These are phyloP conservation scores for Neurospora hispaniola DNA, from an alignment of 495 filamentous ascomycete genomes.

Conservation along the genomic window DNA sequence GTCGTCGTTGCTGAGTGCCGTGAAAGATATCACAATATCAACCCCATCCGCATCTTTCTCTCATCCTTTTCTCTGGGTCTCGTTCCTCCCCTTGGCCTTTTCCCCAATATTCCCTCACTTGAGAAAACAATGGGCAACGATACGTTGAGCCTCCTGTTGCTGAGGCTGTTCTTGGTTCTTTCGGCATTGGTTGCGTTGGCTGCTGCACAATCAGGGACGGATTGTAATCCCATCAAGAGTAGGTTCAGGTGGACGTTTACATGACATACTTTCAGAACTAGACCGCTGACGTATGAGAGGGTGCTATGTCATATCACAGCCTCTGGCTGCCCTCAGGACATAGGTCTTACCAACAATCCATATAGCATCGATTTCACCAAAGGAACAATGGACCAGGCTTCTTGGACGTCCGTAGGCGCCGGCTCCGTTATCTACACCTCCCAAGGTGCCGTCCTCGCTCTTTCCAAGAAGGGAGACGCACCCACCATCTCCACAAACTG, in stretches of 20 bases:
- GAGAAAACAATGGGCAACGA: not conserved
- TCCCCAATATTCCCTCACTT: not conserved
- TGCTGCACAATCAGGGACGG: conserved; percentile 4
- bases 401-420: conserved; percentile 50
- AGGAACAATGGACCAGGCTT: conserved; percentile 44
- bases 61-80: not conserved
- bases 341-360: conserved; percentile 1
- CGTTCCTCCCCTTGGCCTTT: conserved; percentile 4
- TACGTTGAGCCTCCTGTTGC: not conserved
- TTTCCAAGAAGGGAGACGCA: conserved; percentile 60
- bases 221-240: conserved; percentile 9
- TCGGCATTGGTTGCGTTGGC: not conserved
- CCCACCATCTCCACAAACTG: conserved; percentile 59
- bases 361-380: conserved; percentile 52
- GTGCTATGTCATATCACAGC: not conserved
- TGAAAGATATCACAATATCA: not conserved
- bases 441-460: conserved; percentile 60
- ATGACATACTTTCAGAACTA: not conserved
- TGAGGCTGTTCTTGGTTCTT: not conserved
- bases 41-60: not conserved
- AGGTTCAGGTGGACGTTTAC: not conserved
- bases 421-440: conserved; percentile 44
- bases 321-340: conserved; percentile 7
- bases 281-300: not conserved
- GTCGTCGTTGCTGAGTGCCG: not conserved